These are phyloP conservation scores for Pluteus cervinus DNA, from an alignment of 768 basidiomycete genomes.

Conservation along the genomic window DNA sequence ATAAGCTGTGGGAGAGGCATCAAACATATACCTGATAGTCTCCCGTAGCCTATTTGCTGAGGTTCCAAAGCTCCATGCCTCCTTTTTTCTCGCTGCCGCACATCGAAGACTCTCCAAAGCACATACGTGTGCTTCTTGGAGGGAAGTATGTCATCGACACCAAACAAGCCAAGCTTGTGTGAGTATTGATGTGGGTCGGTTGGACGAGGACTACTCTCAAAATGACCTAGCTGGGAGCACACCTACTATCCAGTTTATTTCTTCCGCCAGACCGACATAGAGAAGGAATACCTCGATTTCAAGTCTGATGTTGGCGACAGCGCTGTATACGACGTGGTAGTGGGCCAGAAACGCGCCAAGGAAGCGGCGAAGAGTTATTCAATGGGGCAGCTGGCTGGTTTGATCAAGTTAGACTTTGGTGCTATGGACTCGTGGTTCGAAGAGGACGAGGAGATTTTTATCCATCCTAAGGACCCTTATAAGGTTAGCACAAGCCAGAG, in stretches of 20 bases:
- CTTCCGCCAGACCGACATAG: constrained; percentile 41
- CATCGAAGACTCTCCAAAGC: constrained; percentile 42
- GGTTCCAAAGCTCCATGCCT: too few relatives aligned
- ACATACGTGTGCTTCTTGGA: constrained; percentile 47
- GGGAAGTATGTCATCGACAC: constrained; percentile 52
- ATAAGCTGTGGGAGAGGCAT: too few relatives aligned
- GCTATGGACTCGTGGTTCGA: constrained; percentile 63
- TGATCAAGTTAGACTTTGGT: constrained; percentile 43
- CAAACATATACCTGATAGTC: too few relatives aligned
- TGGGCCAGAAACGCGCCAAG: constrained; percentile 31
- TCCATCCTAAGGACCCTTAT: constrained; percentile 64
- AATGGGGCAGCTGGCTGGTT: constrained; percentile 30
- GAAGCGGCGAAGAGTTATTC: constrained; percentile 30
- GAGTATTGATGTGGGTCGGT: constrained; percentile 14
- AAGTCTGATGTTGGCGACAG: constrained; percentile 21
- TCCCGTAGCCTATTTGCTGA: too few relatives aligned
- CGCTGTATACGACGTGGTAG: constrained; percentile 40
- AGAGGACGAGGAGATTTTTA: constrained; percentile 57
- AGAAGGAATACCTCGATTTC: constrained; percentile 34
- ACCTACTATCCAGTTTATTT: constrained; percentile 49
- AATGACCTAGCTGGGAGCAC: constrained; percentile 42
- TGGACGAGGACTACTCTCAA: not conserved
- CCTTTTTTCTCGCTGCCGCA: constrained; percentile 35
- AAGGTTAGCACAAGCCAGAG: constrained; percentile 34
- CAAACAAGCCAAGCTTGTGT: constrained; percentile 55